These are phyloP conservation scores for Cordyceps farinosa DNA, from an alignment of 2,329 filamentous ascomycete genomes.

Conservation along the genomic window DNA sequence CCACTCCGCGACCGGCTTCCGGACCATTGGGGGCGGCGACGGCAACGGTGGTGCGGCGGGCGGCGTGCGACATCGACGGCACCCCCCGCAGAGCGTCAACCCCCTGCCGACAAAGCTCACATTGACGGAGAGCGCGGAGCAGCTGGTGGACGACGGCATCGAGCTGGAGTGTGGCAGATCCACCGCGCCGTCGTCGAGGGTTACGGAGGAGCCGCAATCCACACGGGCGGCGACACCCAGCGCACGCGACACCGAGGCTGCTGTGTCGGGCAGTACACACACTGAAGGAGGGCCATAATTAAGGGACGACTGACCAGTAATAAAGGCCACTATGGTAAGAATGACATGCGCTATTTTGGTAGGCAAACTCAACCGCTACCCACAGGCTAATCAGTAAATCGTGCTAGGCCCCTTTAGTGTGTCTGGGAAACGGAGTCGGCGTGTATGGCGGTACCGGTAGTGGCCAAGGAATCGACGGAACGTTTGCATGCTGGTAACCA, in stretches of 20 bases:
- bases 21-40: conserved; percentile 15
- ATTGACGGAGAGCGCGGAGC: conserved; percentile 14
- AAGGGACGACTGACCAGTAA: too few species aligned
- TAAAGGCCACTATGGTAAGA: neutral
- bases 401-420: neutral
- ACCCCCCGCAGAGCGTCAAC: conserved; percentile 8
- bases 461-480: neutral
- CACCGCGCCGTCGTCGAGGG: neutral
- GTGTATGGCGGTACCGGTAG: conserved; percentile 7
- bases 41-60: neutral
- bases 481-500: too few species aligned
- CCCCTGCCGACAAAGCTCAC: conserved; percentile 14
- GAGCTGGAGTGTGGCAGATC: conserved; percentile 8
- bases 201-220: neutral
- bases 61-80: neutral
- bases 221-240: neutral
- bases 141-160: conserved; percentile 7
- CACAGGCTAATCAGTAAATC: neutral
- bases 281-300: neutral
- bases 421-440: conserved; percentile 13
- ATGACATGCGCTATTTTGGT: neutral
- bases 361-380: neutral
- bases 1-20: conserved; percentile 12
- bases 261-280: neutral
- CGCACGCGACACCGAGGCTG: conserved; percentile 9